Base-by-base conservation (phyloP, 2,329 filamentous ascomycete genomes). In the Amylocarpus encephaloides region DNA sequence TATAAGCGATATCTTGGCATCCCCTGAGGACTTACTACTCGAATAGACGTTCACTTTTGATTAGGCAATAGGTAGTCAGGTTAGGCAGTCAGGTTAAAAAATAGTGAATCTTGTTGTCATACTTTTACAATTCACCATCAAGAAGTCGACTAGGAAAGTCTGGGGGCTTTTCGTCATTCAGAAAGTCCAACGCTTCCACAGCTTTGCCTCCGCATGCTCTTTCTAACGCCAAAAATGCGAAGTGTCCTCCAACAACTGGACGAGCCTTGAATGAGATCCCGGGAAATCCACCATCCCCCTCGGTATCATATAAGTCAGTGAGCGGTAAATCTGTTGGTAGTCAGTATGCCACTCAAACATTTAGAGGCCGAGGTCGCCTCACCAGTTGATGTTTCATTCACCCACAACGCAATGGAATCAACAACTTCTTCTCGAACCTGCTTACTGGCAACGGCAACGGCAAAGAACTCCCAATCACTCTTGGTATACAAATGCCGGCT, bases 401-500 rank as follows among this genome's bases (percentile, higher is more conserved):
- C 74, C 89, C 89, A 95, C 49, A 71, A 72, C 1, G 87, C 86
- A 36, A 93, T 84, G 15, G 80, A 78, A 52, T 88, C 76, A 33
- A 93, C 70, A 45, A 94, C 89, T 64, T 86, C 80, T 2, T 76
- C 74, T 48, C 88, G 77, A 1, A 86, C 85, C 51, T 75, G 70
- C 64, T 79, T 78, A 59, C 81, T 82, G 3, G 87, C 80, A 5
- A 94, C 85, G 1, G 88, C 86, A 42, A 89, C 88, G 0, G 88
- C 86, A 67, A 93, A 91, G 66, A 94, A 90, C 61, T 93, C 85
- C 89, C 89, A 95, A 69, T 95, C 89, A 29, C 85, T 89, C 70
- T 95, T 95, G 32, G 88, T 85, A 67, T 93, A 93, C 2, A 92
- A 68, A 67, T 93, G 88, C 39, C 89, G 80, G 58, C 79, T 86